phyloP scores from a whole-genome alignment of 164 flowering plant genomes.

The Liquidambar formosana region DNA sequence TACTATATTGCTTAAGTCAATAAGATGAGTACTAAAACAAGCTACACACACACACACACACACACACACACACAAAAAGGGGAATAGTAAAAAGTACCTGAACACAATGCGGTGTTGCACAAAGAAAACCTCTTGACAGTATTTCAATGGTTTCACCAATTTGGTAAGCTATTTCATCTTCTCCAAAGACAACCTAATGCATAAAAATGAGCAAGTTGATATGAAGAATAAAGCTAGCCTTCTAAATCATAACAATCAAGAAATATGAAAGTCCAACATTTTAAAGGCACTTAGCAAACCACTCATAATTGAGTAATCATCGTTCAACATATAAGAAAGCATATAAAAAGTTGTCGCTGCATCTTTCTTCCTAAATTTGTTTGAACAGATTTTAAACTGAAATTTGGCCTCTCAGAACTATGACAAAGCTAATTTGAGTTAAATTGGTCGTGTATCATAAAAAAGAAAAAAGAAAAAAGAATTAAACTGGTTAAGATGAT shows the following conservation, averaged over 20 bases:
- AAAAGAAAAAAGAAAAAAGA: too few species aligned
- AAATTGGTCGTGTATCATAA: too few species aligned
- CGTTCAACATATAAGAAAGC: background rate
- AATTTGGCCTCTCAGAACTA: background rate
- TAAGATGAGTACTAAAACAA: too few species aligned
- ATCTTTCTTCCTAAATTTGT: background rate
- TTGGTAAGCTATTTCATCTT: conserved; percentile 96
- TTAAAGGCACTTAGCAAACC: background rate
- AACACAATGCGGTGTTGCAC: conserved; percentile 98
- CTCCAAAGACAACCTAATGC: conserved; percentile 69
- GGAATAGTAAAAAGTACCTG: conserved; percentile 44
- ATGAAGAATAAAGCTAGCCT: background rate
- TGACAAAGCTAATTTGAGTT: background rate
- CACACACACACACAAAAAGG: background rate
- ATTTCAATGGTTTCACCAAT: conserved; percentile 93
- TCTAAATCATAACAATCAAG: background rate
- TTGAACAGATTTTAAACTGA: background rate
- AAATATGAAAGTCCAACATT: background rate
- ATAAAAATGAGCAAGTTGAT: background rate
- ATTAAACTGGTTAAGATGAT: too few species aligned
- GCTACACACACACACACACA: too few species aligned
- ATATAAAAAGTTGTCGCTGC: background rate
- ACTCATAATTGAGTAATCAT: background rate
- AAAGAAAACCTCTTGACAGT: conserved; percentile 77
- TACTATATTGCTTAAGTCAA: too few species aligned